Base-by-base conservation (phyloP, 495 filamentous ascomycete genomes). In the Trypethelium eluteriae region DNA sequence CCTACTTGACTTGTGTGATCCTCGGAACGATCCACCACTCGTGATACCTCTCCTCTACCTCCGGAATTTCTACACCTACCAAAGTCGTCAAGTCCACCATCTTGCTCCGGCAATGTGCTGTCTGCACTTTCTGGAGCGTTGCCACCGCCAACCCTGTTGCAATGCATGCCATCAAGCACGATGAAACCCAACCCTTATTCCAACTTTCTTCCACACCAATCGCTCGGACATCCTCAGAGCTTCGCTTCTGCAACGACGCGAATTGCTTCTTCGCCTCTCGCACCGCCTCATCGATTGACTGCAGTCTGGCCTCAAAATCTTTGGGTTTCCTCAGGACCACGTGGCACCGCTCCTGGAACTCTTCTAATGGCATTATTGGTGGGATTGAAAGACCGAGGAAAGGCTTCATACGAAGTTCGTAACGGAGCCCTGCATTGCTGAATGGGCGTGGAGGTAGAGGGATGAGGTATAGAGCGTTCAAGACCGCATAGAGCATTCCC, bases 341-440 rank as follows among this genome's bases (percentile, higher is more conserved):
- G 75, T 3, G 82, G 73, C 1, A 77, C 74, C 16, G 78, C 1
- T 72, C 73, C 16, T 71, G 68, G 70, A 89, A 90, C 34, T 86
- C 82, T 3, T 85, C 82, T 65, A 82, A 91, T 0, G 85, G 78
- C 0, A 88, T 84, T n/a, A 92, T 77, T 67, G 87, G 84, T 0
- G 92, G 91, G 9, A 91, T 76, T 32, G 81, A 80, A 49, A 97
- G 84, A 4, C 77, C 72, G 6, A 87, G 78, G 67, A 96, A 97
- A 0, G 92, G 91, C 71, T 91, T 93, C 92, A 96, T 94, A 44
- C 94, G 88, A 2, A 96, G 77, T 68, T 94, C 87, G 75, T 96
- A 96, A 5, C 93, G 86, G 36, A 93, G 77, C 39, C 74, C 74
- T 67, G 91, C 84, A 38, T 79, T 83, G 59, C 86, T 84, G 75